phyloP scores from a whole-genome alignment of 2,329 filamentous ascomycete species.

The Fusarium subglutinans region DNA sequence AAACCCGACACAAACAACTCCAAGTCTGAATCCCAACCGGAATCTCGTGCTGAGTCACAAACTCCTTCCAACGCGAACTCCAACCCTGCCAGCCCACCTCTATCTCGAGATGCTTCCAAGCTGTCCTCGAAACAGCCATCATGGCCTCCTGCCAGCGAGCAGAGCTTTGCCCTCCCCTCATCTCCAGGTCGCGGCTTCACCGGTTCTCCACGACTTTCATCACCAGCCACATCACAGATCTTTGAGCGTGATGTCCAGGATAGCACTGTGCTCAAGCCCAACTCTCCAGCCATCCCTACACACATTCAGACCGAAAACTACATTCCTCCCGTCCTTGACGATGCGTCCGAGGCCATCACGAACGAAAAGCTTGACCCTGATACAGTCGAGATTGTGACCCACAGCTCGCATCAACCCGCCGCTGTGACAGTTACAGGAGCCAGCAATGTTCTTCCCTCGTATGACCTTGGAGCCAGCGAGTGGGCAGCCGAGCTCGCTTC shows the following conservation, averaged over 20 bases:
- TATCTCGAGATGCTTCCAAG: constrained; percentile 50
- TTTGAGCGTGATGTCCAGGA: constrained; percentile 97
- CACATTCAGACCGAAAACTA: constrained; percentile 95
- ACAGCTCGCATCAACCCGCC: constrained; percentile 83
- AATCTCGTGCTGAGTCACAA: constrained; percentile 32
- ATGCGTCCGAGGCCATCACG: constrained; percentile 91
- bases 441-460: constrained; percentile 45
- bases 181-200: constrained; percentile 75
- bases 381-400: constrained; percentile 91
- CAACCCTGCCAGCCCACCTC: constrained; percentile 45
- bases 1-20: constrained; percentile 18
- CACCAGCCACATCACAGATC: constrained; percentile 81
- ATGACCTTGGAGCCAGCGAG: constrained; percentile 56
- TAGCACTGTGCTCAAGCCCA: constrained; percentile 70
- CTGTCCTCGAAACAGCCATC: constrained; percentile 51
- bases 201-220: constrained; percentile 78
- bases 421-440: constrained; percentile 70
- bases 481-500: constrained; percentile 68
- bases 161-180: constrained; percentile 60
- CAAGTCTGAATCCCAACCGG: constrained; percentile 22
- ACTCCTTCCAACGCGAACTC: constrained; percentile 50
- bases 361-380: constrained; percentile 86
- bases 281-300: constrained; percentile 86
- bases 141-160: constrained; percentile 55
- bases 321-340: constrained; percentile 90